Evolutionary conservation across 352 stramenopile species (phyloP).

Genomic region (Blastocystis sp.): DNA sequence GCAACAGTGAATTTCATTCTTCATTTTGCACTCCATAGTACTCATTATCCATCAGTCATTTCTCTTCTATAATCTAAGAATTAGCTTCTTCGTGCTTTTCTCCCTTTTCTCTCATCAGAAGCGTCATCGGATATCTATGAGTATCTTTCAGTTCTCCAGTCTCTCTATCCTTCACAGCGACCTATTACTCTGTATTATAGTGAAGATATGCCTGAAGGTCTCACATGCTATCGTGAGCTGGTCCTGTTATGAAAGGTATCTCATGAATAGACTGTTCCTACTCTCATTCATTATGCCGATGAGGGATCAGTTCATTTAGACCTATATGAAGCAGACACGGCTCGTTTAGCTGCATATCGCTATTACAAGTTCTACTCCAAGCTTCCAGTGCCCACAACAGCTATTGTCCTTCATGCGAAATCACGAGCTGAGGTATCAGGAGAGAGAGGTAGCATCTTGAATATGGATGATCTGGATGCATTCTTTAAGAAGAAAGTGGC

Average conservation of each 20-base stretch:
- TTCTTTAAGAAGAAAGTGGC: conserved; percentile 56
- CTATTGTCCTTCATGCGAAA: conserved; percentile 14
- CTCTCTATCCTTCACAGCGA: not conserved
- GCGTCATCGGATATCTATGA: not conserved
- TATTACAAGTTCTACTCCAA: conserved; percentile 11
- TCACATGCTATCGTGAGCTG: conserved; percentile 39
- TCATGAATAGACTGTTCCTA: conserved; percentile 16
- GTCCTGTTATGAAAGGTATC: not conserved
- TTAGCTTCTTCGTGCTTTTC: not conserved
- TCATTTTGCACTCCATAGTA: conserved; percentile 22
- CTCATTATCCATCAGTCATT: not conserved
- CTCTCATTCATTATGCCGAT: conserved; percentile 15
- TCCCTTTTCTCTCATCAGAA: not conserved
- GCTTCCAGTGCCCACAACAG: not conserved
- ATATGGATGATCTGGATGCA: conserved; percentile 11
- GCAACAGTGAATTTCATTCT: conserved; percentile 17
- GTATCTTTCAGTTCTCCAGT: conserved; percentile 37
- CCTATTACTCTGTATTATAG: conserved; percentile 1
- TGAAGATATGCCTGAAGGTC: not conserved
- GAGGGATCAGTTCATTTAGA: conserved; percentile 47
- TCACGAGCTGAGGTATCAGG: not conserved
- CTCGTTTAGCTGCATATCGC: not conserved
- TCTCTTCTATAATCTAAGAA: not conserved
- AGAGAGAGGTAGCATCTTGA: not conserved
- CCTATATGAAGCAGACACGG: conserved; percentile 36